Evolutionary conservation across 306 rosid genomes (phyloP).

Genomic region (Senna tora): DNA sequence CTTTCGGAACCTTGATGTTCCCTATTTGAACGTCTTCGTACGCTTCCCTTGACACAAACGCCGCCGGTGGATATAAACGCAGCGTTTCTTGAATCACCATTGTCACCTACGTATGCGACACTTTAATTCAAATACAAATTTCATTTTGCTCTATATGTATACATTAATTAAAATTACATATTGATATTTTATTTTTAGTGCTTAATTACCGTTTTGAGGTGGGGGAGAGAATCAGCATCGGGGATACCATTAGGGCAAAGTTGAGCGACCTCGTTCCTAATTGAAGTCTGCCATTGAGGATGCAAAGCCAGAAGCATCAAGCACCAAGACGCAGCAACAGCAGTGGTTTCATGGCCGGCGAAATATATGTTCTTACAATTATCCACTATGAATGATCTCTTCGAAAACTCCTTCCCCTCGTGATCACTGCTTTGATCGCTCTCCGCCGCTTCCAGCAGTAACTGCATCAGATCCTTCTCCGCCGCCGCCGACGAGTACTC

Average conservation of each 20-base stretch:
- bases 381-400: constrained; percentile 78
- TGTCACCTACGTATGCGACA: constrained; percentile 33
- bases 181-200: no score
- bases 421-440: constrained; percentile 57
- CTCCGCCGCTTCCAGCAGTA: constrained; percentile 61
- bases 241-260: constrained; percentile 48
- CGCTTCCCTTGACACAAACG: constrained; percentile 93
- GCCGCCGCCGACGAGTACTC: constrained; percentile 36
- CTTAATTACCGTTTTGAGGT: constrained; percentile 73
- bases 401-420: constrained; percentile 58
- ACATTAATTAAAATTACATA: no score
- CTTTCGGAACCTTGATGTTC: constrained; percentile 65
- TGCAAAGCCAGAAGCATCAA: constrained; percentile 84
- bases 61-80: constrained; percentile 89
- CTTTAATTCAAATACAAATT: no score
- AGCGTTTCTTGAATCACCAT: constrained; percentile 86
- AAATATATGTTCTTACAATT: constrained; percentile 93
- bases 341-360: constrained; percentile 93
- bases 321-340: constrained; percentile 83
- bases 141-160: neutral
- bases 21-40: constrained; percentile 70
- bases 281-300: constrained; percentile 79
- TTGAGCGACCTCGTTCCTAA: constrained; percentile 64
- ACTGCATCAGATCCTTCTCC: constrained; percentile 81
- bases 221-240: constrained; percentile 32